A percentile compares a stretch with the other conserved stretches of the same genome.
Evolutionary conservation across 192 early-diverging fungal species (phyloP).

Genomic region (Linnemannia exigua): DNA sequence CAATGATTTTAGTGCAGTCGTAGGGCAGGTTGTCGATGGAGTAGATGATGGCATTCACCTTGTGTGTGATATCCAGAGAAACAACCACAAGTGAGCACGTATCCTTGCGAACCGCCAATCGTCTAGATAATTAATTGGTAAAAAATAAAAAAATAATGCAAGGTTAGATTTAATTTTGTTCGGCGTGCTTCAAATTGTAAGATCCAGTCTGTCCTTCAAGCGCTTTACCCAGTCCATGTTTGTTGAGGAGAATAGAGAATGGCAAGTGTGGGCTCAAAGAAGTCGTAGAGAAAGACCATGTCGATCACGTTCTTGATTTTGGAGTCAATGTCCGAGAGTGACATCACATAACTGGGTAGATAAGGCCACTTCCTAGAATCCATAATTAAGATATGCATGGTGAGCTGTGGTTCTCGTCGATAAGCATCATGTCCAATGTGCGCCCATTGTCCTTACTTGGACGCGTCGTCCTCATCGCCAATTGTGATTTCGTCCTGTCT

Average conservation of each 20-base stretch:
- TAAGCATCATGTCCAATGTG: neutral
- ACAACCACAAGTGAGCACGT: slow-evolving; percentile 84
- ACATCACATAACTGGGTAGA: slow-evolving; percentile 80
- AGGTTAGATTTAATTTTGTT: neutral
- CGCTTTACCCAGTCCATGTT: slow-evolving; percentile 88
- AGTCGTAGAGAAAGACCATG: slow-evolving; percentile 92
- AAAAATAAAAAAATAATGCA: neutral
- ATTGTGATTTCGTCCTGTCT: slow-evolving; percentile 71
- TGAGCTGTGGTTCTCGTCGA: neutral
- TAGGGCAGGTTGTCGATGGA: slow-evolving; percentile 84
- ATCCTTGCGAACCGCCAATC: slow-evolving; percentile 76
- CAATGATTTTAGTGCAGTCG: slow-evolving; percentile 77
- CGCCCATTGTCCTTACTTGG: slow-evolving; percentile 58
- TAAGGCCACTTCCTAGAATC: slow-evolving; percentile 69
- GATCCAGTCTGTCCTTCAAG: neutral
- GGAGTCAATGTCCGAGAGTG: slow-evolving; percentile 68
- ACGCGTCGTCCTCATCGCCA: slow-evolving; percentile 68
- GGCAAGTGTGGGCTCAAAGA: slow-evolving; percentile 93
- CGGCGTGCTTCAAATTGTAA: neutral
- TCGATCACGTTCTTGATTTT: slow-evolving; percentile 87
- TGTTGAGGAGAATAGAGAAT: slow-evolving; percentile 90
- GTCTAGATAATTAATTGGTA: slow-evolving; percentile 54
- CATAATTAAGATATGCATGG: neutral
- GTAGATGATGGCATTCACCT: slow-evolving; percentile 87
- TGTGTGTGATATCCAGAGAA: slow-evolving; percentile 85